Percentiles rank a stretch among this genome's conserved stretches.
These are phyloP conservation scores for Aspergillus fumigatiaffinis DNA, from an alignment of 2,329 filamentous ascomycete genomes.

Conservation along the genomic window DNA sequence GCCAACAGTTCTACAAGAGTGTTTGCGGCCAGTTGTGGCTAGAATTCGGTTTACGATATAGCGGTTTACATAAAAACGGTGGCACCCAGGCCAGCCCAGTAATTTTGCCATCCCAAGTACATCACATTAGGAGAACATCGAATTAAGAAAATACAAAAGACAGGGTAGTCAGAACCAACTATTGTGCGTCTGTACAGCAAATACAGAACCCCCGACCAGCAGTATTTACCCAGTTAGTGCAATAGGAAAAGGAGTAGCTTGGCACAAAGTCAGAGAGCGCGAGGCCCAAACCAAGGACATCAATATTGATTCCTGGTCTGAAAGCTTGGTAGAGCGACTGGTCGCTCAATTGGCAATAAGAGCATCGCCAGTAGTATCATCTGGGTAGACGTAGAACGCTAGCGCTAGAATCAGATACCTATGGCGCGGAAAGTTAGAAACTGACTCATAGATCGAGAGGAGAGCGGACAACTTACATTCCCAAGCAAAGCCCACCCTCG, in stretches of 20 bases:
- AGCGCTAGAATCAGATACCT: slow-evolving; percentile 45
- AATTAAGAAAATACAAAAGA: not conserved
- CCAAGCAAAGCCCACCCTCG: slow-evolving; percentile 69
- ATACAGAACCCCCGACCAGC: slow-evolving; percentile 5
- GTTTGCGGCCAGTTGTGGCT: not conserved
- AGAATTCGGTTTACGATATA: not conserved
- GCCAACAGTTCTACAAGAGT: not conserved
- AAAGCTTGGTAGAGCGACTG: not conserved
- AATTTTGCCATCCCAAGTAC: not conserved
- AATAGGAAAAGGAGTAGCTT: not conserved
- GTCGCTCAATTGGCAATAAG: slow-evolving; percentile 10
- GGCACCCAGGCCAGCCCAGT: no score
- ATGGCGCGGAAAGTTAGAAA: slow-evolving; percentile 5
- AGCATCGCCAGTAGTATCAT: slow-evolving; percentile 26
- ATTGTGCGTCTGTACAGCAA: not conserved
- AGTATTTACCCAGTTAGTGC: slow-evolving; percentile 4
- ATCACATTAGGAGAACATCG: not conserved
- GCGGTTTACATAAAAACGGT: not conserved
- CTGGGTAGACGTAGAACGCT: slow-evolving; percentile 48
- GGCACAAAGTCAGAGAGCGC: not conserved
- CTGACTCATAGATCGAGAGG: not conserved
- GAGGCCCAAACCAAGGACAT: not conserved
- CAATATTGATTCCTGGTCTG: not conserved
- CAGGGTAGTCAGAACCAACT: not conserved
- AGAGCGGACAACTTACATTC: slow-evolving; percentile 44